A percentile compares a stretch with the other conserved stretches of the same genome.
Evolutionary conservation across 2,329 filamentous ascomycete genomes (phyloP).

Genomic region (Hypomyces rosellus): DNA sequence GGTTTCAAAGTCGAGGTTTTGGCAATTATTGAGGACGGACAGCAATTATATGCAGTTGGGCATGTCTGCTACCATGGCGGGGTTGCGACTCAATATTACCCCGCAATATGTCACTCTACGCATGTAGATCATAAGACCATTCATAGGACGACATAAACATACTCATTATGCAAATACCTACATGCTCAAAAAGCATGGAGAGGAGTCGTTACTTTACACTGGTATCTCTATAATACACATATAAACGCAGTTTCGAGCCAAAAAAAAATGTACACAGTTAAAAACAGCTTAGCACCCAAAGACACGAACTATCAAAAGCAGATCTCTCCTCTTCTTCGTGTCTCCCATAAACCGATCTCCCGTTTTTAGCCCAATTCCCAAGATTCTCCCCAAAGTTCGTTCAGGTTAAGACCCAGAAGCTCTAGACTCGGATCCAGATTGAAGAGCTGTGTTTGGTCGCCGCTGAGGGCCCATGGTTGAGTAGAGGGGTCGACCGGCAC

Average conservation of each 20-base stretch:
- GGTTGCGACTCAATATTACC: not conserved
- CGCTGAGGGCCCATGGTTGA: slow-evolving; percentile 28
- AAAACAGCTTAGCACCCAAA: too few species aligned
- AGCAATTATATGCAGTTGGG: too few species aligned
- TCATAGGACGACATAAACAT: not conserved
- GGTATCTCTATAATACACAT: slow-evolving; percentile 14
- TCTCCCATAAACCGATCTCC: not conserved
- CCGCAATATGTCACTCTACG: not conserved
- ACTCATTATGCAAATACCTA: too few species aligned
- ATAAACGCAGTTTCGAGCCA: slow-evolving; percentile 8
- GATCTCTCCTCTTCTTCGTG: not conserved
- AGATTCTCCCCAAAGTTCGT: slow-evolving; percentile 49
- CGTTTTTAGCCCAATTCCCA: slow-evolving; percentile 35
- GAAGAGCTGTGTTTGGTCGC: slow-evolving; percentile 31
- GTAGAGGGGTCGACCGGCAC: slow-evolving; percentile 29
- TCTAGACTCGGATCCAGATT: slow-evolving; percentile 51
- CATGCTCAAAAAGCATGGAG: not conserved
- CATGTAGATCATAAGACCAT: too few species aligned
- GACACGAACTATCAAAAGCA: too few species aligned
- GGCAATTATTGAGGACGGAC: too few species aligned
- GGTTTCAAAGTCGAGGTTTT: too few species aligned
- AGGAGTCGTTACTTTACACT: slow-evolving; percentile 10
- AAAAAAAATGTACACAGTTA: not conserved
- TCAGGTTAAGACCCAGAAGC: slow-evolving; percentile 46
- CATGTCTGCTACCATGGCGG: too few species aligned